Conservation (phyloP, 345 rosid species). For the Pelargonium nanum region DNA sequence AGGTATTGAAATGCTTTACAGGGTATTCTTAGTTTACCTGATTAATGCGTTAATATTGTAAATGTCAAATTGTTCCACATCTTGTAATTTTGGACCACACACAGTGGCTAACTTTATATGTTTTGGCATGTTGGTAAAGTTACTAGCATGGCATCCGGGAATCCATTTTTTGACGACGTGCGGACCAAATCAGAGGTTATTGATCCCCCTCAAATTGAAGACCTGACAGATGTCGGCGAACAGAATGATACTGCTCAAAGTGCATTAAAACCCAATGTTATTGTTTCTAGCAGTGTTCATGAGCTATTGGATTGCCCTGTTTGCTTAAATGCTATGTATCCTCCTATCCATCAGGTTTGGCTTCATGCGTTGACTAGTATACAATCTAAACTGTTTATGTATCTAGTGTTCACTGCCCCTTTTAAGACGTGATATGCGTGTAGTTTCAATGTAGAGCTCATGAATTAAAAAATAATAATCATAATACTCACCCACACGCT, state of each 20-base stretch:
- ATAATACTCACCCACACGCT: too few relatives aligned
- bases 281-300: slow-evolving; percentile 65
- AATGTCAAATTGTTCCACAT: too few relatives aligned
- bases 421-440: not conserved
- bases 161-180: slow-evolving; percentile 45
- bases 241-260: slow-evolving; percentile 44
- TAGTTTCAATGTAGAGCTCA: too few relatives aligned
- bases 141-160: slow-evolving; percentile 44
- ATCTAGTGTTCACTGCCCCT: not conserved
- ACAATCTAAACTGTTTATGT: not conserved
- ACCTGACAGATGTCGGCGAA: slow-evolving; percentile 37
- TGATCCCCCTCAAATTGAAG: slow-evolving; percentile 55
- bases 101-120: slow-evolving; percentile 4
- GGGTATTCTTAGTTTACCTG: too few relatives aligned
- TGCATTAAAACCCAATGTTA: slow-evolving; percentile 40
- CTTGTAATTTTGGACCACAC: too few relatives aligned
- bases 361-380: not conserved
- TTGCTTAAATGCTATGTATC: slow-evolving; percentile 82
- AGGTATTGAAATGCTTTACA: too few relatives aligned
- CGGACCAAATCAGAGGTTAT: slow-evolving; percentile 56
- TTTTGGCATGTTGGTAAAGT: slow-evolving; percentile 8
- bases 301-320: slow-evolving; percentile 82
- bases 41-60: too few relatives aligned
- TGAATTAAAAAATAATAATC: too few relatives aligned
- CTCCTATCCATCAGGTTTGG: slow-evolving; percentile 80